A percentile compares a stretch with the other conserved stretches of the same genome.
Conservation (phyloP, 176 grass and related monocot genomes). For the Tillandsia fasciculata region DNA sequence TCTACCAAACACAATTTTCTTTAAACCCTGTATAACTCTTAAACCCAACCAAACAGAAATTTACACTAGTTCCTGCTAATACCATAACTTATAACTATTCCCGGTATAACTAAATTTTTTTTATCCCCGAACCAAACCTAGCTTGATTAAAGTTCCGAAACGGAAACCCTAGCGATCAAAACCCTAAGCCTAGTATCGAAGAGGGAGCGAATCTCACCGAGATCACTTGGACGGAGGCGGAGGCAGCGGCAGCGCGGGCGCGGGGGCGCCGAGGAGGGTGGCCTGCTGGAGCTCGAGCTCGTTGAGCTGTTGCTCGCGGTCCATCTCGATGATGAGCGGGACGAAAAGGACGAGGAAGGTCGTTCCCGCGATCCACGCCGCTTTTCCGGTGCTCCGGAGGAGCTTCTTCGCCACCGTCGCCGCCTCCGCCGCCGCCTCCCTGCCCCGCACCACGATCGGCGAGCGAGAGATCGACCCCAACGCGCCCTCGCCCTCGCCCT, state of each 20-base stretch:
- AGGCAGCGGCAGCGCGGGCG: slow-evolving; percentile 7
- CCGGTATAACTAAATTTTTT: too few species aligned
- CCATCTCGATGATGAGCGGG: slow-evolving; percentile 89
- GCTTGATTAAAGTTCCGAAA: too few species aligned
- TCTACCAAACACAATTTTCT: too few species aligned
- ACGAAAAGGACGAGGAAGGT: slow-evolving; percentile 76
- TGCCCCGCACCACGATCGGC: slow-evolving; percentile 32
- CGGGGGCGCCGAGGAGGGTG: slow-evolving; percentile 40
- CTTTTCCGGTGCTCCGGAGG: slow-evolving; percentile 67
- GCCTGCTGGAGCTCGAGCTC: slow-evolving; percentile 73
- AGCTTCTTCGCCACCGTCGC: slow-evolving; percentile 48
- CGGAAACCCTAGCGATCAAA: neutral
- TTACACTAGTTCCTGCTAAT: too few species aligned
- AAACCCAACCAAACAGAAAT: too few species aligned
- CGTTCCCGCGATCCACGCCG: slow-evolving; percentile 78
- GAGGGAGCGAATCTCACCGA: neutral
- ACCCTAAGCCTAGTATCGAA: neutral
- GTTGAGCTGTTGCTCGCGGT: slow-evolving; percentile 72
- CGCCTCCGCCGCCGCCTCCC: slow-evolving; percentile 26
- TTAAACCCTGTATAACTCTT: too few species aligned
- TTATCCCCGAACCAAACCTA: too few species aligned
- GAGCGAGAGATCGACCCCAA: slow-evolving; percentile 52
- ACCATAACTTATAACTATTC: too few species aligned
- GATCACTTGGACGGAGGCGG: slow-evolving; percentile 27
- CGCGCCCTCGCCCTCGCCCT: slow-evolving; percentile 29